Evolutionary conservation across 257 asterid species (phyloP).

Genomic region (Anisodus tanguticus): DNA sequence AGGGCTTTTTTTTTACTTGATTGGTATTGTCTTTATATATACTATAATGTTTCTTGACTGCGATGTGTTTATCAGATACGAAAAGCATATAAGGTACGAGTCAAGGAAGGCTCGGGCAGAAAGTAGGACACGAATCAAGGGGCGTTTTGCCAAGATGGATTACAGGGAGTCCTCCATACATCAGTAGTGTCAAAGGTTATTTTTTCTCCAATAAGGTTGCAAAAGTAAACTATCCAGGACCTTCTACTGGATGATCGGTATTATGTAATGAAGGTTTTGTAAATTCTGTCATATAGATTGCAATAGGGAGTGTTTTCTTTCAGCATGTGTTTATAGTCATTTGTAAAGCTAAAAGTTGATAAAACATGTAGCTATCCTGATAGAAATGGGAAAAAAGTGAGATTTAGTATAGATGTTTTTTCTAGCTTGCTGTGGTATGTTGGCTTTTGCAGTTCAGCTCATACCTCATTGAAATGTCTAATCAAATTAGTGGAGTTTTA

Average conservation of each 20-base stretch:
- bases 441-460: slow-evolving; percentile 15
- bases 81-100: slow-evolving; percentile 86
- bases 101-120: slow-evolving; percentile 90
- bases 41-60: background rate
- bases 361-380: background rate
- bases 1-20: background rate
- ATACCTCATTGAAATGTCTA: background rate
- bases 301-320: background rate
- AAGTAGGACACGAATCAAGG: slow-evolving; percentile 79
- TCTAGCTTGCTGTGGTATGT: slow-evolving; percentile 11
- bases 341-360: slow-evolving; percentile 35
- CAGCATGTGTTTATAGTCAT: slow-evolving; percentile 35
- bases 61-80: slow-evolving; percentile 57
- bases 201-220: background rate
- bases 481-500: background rate
- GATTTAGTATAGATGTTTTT: slow-evolving; percentile 15
- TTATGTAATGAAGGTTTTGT: background rate
- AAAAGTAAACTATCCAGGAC: background rate
- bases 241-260: background rate
- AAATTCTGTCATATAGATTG: background rate
- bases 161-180: slow-evolving; percentile 34
- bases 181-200: slow-evolving; percentile 10
- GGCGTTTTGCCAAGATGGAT: slow-evolving; percentile 90
- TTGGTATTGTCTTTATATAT: background rate
- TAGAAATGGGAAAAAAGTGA: background rate